Base-by-base conservation (phyloP, 2,329 filamentous ascomycete species). In the Penicillium sp. region DNA sequence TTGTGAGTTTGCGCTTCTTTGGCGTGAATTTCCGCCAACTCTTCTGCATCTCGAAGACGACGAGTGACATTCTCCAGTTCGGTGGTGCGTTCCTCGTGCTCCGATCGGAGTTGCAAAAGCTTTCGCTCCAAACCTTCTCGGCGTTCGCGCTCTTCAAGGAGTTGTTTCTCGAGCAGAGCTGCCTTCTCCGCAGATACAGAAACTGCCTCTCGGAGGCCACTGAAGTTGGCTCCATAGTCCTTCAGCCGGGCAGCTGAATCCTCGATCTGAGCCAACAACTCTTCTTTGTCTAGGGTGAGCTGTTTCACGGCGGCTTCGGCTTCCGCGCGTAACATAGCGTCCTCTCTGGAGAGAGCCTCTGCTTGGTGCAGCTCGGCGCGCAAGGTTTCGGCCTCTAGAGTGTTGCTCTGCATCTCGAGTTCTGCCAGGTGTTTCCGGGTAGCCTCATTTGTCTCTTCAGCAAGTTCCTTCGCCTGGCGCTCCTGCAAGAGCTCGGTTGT, bases 1-100 rank as follows among this genome's bases (percentile, higher is more conserved):
- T 88, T 88, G 65, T 97, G 92, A 13, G 87, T 87, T 49, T 85
- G 81, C 5, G 93, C 92, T 73, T 99, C 95, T 58, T 84, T 83
- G 4, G 91, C 88, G 68, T 95, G 86, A 59, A 86, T 89, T 63
- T 95, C 88, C 1, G 88, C 88, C 37, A 97, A 73, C 63, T 95
- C 89, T 71, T 99, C 90, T 0, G 89, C 84, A 68, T 96, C 91
- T 34, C 81, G 83, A 41, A 99, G 73, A 42, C 88, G 84, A 59
- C 89, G 83, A 1, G 81, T 85, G 0, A 83, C 79, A 16, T 80
- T 80, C 37, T 90, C 88, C 3, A 97, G 77, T 65, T 99, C 92
- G 0, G 82, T 77, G 9, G 83, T 86, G 29, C 83, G 82, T 43
- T 87, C 81, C 64, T 97, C 93, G 62, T 95, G 88, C 65, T 97